These are phyloP conservation scores for Echeveria elegans DNA, from an alignment of 164 flowering plant species.

Conservation along the genomic window DNA sequence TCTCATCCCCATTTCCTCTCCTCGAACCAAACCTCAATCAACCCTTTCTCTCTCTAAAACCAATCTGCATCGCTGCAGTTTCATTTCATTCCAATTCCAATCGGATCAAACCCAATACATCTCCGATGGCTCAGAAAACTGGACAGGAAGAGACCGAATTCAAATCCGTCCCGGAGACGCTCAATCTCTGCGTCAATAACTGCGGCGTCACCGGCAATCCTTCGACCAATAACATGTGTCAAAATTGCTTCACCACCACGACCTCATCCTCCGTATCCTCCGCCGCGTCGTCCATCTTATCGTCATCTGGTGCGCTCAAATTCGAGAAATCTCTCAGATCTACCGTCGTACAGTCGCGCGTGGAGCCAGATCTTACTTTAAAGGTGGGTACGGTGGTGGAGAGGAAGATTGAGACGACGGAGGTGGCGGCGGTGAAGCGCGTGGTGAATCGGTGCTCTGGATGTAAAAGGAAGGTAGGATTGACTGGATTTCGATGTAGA, in stretches of 20 bases:
- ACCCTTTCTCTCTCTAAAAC: neutral
- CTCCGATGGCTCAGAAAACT: constrained; percentile 49
- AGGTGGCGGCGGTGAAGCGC: constrained; percentile 12
- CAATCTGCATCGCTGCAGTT: neutral
- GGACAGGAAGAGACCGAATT: constrained; percentile 69
- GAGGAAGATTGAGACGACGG: neutral
- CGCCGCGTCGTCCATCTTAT: constrained; percentile 6
- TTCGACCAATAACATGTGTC: constrained; percentile 43
- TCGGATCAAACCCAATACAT: neutral
- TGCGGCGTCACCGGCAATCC: constrained; percentile 42
- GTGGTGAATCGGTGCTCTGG: constrained; percentile 49
- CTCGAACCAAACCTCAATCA: neutral
- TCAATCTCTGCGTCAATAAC: constrained; percentile 35
- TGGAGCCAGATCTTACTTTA: constrained; percentile 10
- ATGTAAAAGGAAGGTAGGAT: constrained; percentile 49
- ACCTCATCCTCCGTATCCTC: constrained; percentile 10
- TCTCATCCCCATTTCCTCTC: neutral
- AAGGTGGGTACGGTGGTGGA: constrained; percentile 12
- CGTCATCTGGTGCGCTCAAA: too few relatives aligned
- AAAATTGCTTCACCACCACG: constrained; percentile 44
- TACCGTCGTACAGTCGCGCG: constrained; percentile 13
- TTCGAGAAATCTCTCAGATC: constrained; percentile 31
- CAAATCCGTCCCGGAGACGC: constrained; percentile 42
- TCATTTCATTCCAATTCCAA: neutral
- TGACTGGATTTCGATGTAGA: constrained; percentile 64